phyloP scores from a whole-genome alignment of 1,284 basidiomycete species.

The Blastosporella zonata region DNA sequence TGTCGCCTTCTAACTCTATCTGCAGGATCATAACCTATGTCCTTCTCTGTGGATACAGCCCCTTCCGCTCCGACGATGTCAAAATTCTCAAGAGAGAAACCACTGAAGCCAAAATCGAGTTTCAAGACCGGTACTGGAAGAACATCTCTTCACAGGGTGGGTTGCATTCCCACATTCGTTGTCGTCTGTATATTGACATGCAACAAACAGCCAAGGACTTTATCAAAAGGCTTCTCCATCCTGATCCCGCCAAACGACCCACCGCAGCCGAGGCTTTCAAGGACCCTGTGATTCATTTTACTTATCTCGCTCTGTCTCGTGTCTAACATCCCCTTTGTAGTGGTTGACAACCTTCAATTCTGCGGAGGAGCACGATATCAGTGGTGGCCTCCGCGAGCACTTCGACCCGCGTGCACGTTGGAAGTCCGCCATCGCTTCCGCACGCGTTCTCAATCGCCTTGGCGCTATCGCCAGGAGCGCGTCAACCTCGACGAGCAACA shows the following conservation, averaged over 20 bases:
- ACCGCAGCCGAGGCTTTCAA: slow-evolving; percentile 74
- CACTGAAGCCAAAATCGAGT: slow-evolving; percentile 79
- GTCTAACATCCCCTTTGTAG: slow-evolving; percentile 27
- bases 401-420: slow-evolving; percentile 71
- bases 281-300: slow-evolving; percentile 40
- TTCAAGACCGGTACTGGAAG: slow-evolving; percentile 93
- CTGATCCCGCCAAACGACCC: slow-evolving; percentile 71
- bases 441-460: slow-evolving; percentile 53
- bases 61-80: slow-evolving; percentile 85
- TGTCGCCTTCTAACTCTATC: not conserved
- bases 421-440: slow-evolving; percentile 64
- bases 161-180: slow-evolving; percentile 5
- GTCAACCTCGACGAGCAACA: slow-evolving; percentile 27
- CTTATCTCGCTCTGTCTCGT: not conserved
- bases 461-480: slow-evolving; percentile 38
- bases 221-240: slow-evolving; percentile 70
- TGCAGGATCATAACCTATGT: slow-evolving; percentile 90
- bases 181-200: not conserved
- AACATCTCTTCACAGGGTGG: slow-evolving; percentile 77
- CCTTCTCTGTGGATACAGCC: slow-evolving; percentile 88
- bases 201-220: slow-evolving; percentile 76
- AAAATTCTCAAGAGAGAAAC: slow-evolving; percentile 81
- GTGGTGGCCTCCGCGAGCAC: slow-evolving; percentile 68
- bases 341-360: slow-evolving; percentile 68
- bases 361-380: slow-evolving; percentile 70